A percentile compares a stretch with the other conserved stretches of the same genome.
These are phyloP conservation scores for Agaricus blazei DNA, from an alignment of 768 basidiomycete genomes.

Conservation along the genomic window DNA sequence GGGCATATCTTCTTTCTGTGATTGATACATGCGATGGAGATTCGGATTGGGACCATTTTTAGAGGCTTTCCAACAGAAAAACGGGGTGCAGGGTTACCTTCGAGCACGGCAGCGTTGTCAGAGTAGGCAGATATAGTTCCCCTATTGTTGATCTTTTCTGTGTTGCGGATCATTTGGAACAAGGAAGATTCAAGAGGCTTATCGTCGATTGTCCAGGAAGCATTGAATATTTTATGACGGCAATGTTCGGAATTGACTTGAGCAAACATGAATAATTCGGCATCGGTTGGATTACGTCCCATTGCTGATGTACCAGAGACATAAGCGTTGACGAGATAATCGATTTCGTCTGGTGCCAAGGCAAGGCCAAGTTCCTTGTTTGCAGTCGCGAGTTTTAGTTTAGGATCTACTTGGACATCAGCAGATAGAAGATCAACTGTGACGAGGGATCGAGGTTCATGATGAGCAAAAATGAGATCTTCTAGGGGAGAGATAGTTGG, in stretches of 20 bases:
- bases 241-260: conserved; percentile 99
- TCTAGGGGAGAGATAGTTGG: conserved; percentile 48
- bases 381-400: conserved; percentile 61
- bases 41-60: conserved; percentile 16
- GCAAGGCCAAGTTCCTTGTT: conserved; percentile 89
- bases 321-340: conserved; percentile 89
- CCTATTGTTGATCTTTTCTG: conserved; percentile 66
- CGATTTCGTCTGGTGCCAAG: conserved; percentile 82
- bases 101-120: conserved; percentile 94
- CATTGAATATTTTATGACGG: conserved; percentile 99
- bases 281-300: conserved; percentile 87
- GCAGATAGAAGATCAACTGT: conserved; percentile 54
- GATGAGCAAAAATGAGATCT: conserved; percentile 52
- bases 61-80: conserved; percentile 48
- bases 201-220: conserved; percentile 88
- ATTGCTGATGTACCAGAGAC: conserved; percentile 62
- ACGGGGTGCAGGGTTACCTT: conserved; percentile 68
- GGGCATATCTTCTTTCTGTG: conserved; percentile 66
- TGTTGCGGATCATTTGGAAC: conserved; percentile 97
- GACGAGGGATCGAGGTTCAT: conserved; percentile 61
- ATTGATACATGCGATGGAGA: conserved; percentile 44
- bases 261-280: conserved; percentile 99
- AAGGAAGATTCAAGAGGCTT: conserved; percentile 61
- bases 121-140: conserved; percentile 96
- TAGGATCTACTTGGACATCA: conserved; percentile 35